A percentile compares a stretch with the other conserved stretches of the same genome.
phyloP scores from a whole-genome alignment of 176 grass and related monocot species.

The Carex kokanica region DNA sequence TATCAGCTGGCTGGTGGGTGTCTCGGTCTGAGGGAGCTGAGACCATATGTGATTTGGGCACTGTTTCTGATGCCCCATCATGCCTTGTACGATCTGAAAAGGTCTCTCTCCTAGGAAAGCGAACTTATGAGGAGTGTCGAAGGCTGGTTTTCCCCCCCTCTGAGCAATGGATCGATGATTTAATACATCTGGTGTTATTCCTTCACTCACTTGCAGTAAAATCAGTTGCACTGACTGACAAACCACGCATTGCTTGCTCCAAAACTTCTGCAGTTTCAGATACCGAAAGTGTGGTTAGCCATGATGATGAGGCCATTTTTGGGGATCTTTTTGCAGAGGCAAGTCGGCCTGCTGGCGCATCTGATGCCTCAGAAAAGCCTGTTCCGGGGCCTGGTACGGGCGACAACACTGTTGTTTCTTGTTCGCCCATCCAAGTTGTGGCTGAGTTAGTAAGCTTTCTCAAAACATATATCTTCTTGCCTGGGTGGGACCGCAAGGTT shows the following conservation, averaged over 20 bases:
- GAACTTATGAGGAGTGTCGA: constrained; percentile 58
- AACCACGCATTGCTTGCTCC: constrained; percentile 43
- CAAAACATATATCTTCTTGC: constrained; percentile 56
- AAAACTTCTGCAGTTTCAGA: constrained; percentile 65
- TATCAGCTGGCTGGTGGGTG: constrained; percentile 52
- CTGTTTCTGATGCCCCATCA: constrained; percentile 40
- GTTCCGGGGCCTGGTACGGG: constrained; percentile 44
- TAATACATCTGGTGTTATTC: constrained; percentile 73
- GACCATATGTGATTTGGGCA: constrained; percentile 31
- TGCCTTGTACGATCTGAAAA: constrained; percentile 54
- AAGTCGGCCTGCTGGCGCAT: constrained; percentile 39
- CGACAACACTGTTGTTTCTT: constrained; percentile 36
- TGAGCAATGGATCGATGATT: constrained; percentile 79
- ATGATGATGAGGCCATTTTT: constrained; percentile 96
- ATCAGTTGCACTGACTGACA: constrained; percentile 50
- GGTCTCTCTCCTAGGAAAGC: constrained; percentile 58
- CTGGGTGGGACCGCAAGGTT: constrained; percentile 56
- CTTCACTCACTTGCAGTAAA: constrained; percentile 75
- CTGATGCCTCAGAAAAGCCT: constrained; percentile 63
- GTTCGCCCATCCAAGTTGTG: constrained; percentile 60
- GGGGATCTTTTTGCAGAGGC: constrained; percentile 92
- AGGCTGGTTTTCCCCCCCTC: constrained; percentile 59
- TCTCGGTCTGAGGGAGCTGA: constrained; percentile 45
- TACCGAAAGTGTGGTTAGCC: constrained; percentile 57
- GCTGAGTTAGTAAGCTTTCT: constrained; percentile 80